Conservation (phyloP, 148 eudicot species). For the Euryodendron excelsum region DNA sequence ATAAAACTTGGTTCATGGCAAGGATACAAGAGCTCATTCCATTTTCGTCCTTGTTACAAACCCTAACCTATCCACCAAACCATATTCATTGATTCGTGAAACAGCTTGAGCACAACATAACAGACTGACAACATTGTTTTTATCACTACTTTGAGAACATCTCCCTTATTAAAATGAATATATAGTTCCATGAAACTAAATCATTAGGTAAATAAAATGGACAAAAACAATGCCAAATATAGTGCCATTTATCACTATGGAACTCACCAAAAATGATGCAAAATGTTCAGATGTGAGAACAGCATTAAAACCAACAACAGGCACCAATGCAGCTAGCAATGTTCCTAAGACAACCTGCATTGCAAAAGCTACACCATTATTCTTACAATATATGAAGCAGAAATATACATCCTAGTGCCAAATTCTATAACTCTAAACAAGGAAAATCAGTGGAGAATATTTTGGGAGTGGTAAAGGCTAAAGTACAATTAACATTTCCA, state of each 20-base stretch:
- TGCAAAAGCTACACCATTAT: conserved; percentile 2
- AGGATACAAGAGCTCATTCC: background rate
- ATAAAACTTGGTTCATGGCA: background rate
- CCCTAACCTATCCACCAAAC: background rate
- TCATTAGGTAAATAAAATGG: background rate
- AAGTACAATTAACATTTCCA: background rate
- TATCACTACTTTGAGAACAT: background rate
- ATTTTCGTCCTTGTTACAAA: background rate
- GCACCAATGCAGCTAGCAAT: conserved; percentile 88
- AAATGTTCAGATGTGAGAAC: conserved; percentile 98
- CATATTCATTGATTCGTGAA: background rate
- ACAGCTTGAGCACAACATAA: conserved; percentile 8
- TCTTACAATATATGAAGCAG: background rate
- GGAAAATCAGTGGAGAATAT: background rate
- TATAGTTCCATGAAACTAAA: background rate
- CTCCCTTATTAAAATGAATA: background rate
- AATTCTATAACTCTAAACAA: background rate
- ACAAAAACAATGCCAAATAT: background rate
- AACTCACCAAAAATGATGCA: conserved; percentile 91
- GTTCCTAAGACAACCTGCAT: conserved; percentile 96
- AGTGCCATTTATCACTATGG: background rate
- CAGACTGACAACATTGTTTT: background rate
- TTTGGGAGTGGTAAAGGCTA: too few species aligned
- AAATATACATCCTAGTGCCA: background rate
- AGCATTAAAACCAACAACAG: conserved; percentile 99